Percentiles rank a stretch among this genome's conserved stretches.
Conservation (phyloP, 257 asterid species). For the Fraxinus excelsior region DNA sequence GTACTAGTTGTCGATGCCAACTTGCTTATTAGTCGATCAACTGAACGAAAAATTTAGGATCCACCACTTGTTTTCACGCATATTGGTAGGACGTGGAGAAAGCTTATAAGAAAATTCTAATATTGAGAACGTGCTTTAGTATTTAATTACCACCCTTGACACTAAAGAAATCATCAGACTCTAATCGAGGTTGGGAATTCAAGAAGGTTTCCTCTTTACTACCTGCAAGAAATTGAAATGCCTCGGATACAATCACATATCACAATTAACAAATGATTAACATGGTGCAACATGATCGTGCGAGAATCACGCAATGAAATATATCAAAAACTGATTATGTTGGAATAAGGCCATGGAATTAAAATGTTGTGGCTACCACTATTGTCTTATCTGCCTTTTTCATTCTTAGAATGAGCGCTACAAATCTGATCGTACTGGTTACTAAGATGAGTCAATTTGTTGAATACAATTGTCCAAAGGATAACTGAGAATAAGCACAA, state of each 20-base stretch:
- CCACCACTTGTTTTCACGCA: background rate
- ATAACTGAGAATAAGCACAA: background rate
- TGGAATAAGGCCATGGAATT: background rate
- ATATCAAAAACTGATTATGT: background rate
- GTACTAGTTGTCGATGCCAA: background rate
- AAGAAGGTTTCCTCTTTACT: slow-evolving; percentile 74
- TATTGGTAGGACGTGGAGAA: too few relatives aligned
- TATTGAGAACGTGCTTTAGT: slow-evolving; percentile 32
- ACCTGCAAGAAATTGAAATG: slow-evolving; percentile 41
- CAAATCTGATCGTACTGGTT: background rate
- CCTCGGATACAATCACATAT: slow-evolving; percentile 13
- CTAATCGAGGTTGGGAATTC: slow-evolving; percentile 76
- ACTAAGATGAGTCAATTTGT: background rate
- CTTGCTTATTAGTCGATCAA: background rate
- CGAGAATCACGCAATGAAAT: background rate
- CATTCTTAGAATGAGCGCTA: background rate
- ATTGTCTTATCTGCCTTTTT: background rate
- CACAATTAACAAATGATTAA: background rate
- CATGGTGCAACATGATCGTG: background rate
- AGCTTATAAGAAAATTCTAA: too few relatives aligned
- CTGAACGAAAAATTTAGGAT: background rate
- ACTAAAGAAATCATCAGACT: slow-evolving; percentile 76
- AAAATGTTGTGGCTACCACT: background rate
- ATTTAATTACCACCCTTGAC: slow-evolving; percentile 58
- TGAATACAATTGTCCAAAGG: background rate